Evolutionary conservation across 352 stramenopile species (phyloP).

Genomic region (Pythium scleroteichum): DNA sequence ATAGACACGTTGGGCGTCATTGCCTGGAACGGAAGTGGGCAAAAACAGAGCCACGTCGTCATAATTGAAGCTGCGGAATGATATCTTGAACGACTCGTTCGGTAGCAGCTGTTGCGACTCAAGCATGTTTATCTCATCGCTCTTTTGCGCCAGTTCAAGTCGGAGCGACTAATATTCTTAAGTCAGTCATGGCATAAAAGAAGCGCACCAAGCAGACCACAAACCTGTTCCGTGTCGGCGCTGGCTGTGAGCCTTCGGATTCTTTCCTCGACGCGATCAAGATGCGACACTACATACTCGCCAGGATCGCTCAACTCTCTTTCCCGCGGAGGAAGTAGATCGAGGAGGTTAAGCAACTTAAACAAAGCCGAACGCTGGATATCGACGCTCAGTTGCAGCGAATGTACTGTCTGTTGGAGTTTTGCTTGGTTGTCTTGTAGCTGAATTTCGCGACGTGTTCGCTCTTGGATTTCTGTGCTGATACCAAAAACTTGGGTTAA

Average conservation of each 20-base stretch:
- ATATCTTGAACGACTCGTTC: constrained; percentile 82
- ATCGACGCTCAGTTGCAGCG: constrained; percentile 50
- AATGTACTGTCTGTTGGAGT: constrained; percentile 65
- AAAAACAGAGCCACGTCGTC: constrained; percentile 86
- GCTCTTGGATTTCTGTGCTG: constrained; percentile 80
- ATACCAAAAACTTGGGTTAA: constrained; percentile 54
- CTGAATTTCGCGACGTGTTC: constrained; percentile 57
- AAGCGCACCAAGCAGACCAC: neutral
- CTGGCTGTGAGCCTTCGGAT: constrained; percentile 60
- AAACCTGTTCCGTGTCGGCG: constrained; percentile 61
- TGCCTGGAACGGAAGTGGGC: constrained; percentile 77
- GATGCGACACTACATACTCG: constrained; percentile 43
- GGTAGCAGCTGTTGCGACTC: constrained; percentile 54
- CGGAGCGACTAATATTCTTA: constrained; percentile 39
- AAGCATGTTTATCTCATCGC: constrained; percentile 61
- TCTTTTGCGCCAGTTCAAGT: constrained; percentile 53
- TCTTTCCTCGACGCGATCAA: constrained; percentile 51
- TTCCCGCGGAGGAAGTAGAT: constrained; percentile 14
- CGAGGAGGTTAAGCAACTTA: constrained; percentile 58
- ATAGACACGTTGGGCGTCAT: constrained; percentile 77
- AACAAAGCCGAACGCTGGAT: constrained; percentile 55
- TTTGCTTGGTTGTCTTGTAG: constrained; percentile 67
- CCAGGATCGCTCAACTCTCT: constrained; percentile 32
- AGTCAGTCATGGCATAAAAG: constrained; percentile 1
- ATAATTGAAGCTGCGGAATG: constrained; percentile 79